These are phyloP conservation scores for Cardamine chenopodiifolia DNA, from an alignment of 345 rosid genomes.

Conservation along the genomic window DNA sequence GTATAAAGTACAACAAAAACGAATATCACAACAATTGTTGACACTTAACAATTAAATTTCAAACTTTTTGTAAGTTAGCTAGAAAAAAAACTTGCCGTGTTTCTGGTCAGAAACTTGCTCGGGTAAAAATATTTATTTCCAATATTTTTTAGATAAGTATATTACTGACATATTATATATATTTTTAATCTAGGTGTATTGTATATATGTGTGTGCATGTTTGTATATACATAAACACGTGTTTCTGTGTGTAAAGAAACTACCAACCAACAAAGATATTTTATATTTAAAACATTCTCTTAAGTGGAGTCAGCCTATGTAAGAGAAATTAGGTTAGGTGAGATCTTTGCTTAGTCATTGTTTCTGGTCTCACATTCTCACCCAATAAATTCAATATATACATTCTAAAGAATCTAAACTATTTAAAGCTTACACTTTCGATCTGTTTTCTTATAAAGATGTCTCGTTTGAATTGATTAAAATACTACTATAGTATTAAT, in stretches of 20 bases:
- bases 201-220: background rate
- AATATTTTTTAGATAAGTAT: background rate
- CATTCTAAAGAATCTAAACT: background rate
- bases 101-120: background rate
- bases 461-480: constrained; percentile 3
- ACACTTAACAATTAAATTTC: too few relatives aligned
- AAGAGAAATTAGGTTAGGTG: constrained; percentile 37
- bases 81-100: too few relatives aligned
- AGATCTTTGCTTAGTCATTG: constrained; percentile 22
- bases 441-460: background rate
- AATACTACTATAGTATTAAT: background rate
- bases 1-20: background rate
- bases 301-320: constrained; percentile 10
- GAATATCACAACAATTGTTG: background rate
- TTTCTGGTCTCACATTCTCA: constrained; percentile 25
- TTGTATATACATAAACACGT: constrained; percentile 23
- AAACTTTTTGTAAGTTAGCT: too few relatives aligned
- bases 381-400: background rate
- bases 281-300: constrained; percentile 24
- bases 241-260: constrained; percentile 22
- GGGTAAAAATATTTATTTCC: background rate
- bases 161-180: background rate
- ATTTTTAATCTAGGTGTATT: background rate
- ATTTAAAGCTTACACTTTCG: background rate
- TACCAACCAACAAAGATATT: constrained; percentile 31